A percentile compares a stretch with the other conserved stretches of the same genome.
These are phyloP conservation scores for Allium cepa DNA, from an alignment of 106 monocot species.

Conservation along the genomic window DNA sequence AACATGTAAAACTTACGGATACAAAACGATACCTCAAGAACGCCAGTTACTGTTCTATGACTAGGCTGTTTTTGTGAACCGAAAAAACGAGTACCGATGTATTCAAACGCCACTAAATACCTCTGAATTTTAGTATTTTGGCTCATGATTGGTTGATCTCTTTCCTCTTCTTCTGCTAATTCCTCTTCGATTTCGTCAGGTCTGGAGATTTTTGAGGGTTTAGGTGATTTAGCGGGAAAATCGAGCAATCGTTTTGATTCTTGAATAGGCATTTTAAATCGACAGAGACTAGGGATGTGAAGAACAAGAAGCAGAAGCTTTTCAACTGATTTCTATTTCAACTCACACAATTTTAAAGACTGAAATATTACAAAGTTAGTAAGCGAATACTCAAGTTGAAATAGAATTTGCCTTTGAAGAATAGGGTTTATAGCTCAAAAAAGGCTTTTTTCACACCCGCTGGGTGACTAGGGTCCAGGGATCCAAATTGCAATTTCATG, in stretches of 20 bases:
- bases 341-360: too few relatives aligned
- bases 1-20: not conserved
- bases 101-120: constrained; percentile 86
- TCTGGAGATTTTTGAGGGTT: constrained; percentile 27
- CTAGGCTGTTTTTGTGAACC: constrained; percentile 70
- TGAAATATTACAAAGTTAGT: too few relatives aligned
- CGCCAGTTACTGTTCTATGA: constrained; percentile 44
- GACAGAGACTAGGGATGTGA: too few relatives aligned
- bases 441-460: too few relatives aligned
- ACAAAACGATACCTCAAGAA: constrained; percentile 47
- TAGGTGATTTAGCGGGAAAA: constrained; percentile 15
- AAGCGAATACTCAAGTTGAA: too few relatives aligned
- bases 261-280: too few relatives aligned
- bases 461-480: too few relatives aligned
- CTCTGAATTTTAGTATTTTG: constrained; percentile 60
- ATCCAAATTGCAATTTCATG: too few relatives aligned
- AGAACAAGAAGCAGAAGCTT: too few relatives aligned
- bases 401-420: too few relatives aligned
- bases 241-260: constrained; percentile 25
- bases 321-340: too few relatives aligned
- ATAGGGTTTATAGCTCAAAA: too few relatives aligned
- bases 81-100: constrained; percentile 79
- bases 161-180: constrained; percentile 3
- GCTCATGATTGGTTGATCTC: constrained; percentile 8
- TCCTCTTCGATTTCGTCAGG: constrained; percentile 2